Conservation (phyloP, 371 early-diverging fungal species). For the Rhizopus sp. region DNA sequence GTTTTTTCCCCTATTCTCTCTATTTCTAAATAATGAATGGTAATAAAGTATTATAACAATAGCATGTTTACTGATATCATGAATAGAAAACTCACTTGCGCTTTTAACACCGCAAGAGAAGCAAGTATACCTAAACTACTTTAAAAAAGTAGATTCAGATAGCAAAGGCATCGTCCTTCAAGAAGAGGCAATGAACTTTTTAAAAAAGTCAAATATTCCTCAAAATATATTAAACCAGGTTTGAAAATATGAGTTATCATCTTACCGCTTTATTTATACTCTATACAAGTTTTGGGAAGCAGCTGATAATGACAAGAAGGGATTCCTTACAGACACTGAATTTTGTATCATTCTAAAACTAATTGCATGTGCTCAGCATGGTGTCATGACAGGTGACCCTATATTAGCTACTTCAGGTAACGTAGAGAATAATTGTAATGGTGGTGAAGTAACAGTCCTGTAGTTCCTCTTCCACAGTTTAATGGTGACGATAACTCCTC, state of each 20-base stretch:
- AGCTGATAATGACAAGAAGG: conserved; percentile 78
- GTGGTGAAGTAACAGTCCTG: background rate
- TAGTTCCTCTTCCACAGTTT: conserved; percentile 55
- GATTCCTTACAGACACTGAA: conserved; percentile 68
- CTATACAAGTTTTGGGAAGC: conserved; percentile 77
- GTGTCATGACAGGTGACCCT: conserved; percentile 43
- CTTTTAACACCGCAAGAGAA: conserved; percentile 48
- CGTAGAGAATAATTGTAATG: conserved; percentile 13
- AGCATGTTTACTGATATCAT: no score
- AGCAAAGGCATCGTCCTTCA: conserved; percentile 72
- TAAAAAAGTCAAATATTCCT: conserved; percentile 76
- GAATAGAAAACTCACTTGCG: no score
- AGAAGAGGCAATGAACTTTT: conserved; percentile 77
- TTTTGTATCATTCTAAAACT: conserved; percentile 85
- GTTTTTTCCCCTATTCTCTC: no score
- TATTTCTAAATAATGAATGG: no score
- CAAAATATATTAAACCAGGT: conserved; percentile 69
- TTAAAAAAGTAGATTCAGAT: conserved; percentile 67
- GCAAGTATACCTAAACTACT: conserved; percentile 65
- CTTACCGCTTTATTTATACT: background rate
- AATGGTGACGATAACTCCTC: conserved; percentile 41
- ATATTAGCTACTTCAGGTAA: conserved; percentile 44
- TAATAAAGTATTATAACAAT: no score
- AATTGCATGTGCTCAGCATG: conserved; percentile 86
- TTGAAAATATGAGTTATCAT: conserved; percentile 8